A percentile compares a stretch with the other conserved stretches of the same genome.
Conservation (phyloP, 2,329 filamentous ascomycete species). For the Neopestalotiopsis sp. region DNA sequence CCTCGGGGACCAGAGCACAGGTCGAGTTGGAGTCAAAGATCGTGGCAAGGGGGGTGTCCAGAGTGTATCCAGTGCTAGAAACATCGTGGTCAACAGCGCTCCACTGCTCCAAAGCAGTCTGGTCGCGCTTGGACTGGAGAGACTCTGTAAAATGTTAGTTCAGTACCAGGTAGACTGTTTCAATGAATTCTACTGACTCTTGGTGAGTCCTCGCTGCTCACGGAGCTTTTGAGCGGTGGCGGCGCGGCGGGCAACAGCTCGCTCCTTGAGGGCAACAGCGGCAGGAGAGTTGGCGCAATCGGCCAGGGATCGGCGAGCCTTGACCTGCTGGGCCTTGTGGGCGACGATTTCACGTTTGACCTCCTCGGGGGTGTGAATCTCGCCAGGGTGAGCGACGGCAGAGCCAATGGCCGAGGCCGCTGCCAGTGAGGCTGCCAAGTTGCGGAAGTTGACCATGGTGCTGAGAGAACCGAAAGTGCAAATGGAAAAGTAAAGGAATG, state of each 20-base stretch:
- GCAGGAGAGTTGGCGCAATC: slow-evolving; percentile 40
- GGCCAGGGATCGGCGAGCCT: slow-evolving; percentile 41
- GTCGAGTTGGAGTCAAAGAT: slow-evolving; percentile 36
- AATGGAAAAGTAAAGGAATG: slow-evolving; percentile 20
- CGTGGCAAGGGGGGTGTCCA: slow-evolving; percentile 42
- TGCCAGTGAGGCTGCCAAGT: slow-evolving; percentile 31
- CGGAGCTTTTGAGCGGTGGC: slow-evolving; percentile 41
- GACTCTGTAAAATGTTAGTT: slow-evolving; percentile 21
- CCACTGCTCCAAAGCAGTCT: slow-evolving; percentile 32
- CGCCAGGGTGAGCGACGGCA: slow-evolving; percentile 43
- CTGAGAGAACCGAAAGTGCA: slow-evolving; percentile 9
- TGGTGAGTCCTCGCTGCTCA: slow-evolving; percentile 36
- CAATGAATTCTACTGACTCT: slow-evolving; percentile 24
- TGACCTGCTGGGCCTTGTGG: slow-evolving; percentile 37
- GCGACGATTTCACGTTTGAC: slow-evolving; percentile 36
- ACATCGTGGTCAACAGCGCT: slow-evolving; percentile 29
- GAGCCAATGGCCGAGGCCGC: slow-evolving; percentile 27
- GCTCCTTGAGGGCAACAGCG: slow-evolving; percentile 41
- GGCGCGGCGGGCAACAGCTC: slow-evolving; percentile 42
- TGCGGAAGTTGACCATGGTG: slow-evolving; percentile 33
- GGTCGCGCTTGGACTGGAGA: slow-evolving; percentile 33
- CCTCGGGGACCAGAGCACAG: slow-evolving; percentile 33
- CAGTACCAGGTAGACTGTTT: background rate
- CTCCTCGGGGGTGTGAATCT: slow-evolving; percentile 37
- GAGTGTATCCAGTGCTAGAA: slow-evolving; percentile 34